Base-by-base conservation (phyloP, 164 flowering plant species). In the Vitis amurensis region DNA sequence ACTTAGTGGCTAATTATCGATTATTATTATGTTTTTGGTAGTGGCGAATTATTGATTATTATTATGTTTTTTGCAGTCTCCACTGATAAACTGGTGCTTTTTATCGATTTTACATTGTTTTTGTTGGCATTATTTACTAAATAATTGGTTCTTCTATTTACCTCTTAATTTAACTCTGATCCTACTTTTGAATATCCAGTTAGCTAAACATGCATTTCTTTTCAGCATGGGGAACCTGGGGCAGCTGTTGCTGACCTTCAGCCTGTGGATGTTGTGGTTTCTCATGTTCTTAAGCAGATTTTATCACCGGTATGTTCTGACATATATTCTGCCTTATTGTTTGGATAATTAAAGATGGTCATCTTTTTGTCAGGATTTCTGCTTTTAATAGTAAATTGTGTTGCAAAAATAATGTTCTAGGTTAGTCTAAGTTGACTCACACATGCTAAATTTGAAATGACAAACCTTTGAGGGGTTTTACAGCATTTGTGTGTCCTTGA, bases 191-290 rank as follows among this genome's bases (percentile, higher is more conserved):
- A 16, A 47, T 61, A 17, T 37, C 56, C 11, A 9, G 27, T 47
- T 37, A 12, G 31, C 27, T 61, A 13, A 69, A 58, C 19, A 8
- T 58, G 55, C 29, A 65, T 68, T 70, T 51, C 14, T 67, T 86
- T 71, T 66, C 89, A 95, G 99, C 98, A 95, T 84, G 98, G 99
- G 37, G 99, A 95, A 78, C 94, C 97, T 70, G 99, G 99, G 75
- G 97, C 93, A 73, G 97, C 93, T 73, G 93, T 91, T 69, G 89
- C 76, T 8, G 97, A 94, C 72, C 66, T 91, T 69, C 93, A 85
- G 67, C 87, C 93, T 64, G 96, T 91, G 68, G 97, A 95, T 79
- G 76, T 86, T 71, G 84, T 92, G 68, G 93, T 92, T 64, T 84
- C 96, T 77, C 97, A 90, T 82, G 88, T 95, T 75, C 86, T 95